These are phyloP conservation scores for Sonneratia alba DNA, from an alignment of 345 rosid genomes.

Conservation along the genomic window DNA sequence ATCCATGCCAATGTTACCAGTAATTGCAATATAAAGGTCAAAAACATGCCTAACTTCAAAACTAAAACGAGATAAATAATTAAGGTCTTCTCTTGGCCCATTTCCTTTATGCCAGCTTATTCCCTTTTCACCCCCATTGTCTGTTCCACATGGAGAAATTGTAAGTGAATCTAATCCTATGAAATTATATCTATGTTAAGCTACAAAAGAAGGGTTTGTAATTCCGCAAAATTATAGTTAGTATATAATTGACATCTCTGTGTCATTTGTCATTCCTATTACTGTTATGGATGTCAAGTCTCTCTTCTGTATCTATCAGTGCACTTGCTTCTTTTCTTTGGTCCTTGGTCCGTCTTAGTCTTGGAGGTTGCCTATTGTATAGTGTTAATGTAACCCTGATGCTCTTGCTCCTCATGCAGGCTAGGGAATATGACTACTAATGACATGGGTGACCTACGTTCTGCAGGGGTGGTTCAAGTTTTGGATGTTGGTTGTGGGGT, in stretches of 20 bases:
- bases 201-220: background rate
- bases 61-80: background rate
- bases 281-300: background rate
- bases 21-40: background rate
- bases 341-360: background rate
- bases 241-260: no score
- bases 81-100: background rate
- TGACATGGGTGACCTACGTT: constrained; percentile 69
- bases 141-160: background rate
- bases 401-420: constrained; percentile 25
- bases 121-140: background rate
- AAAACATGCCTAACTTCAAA: background rate
- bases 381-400: background rate
- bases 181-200: background rate
- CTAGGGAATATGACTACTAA: constrained; percentile 70
- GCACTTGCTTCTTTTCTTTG: background rate
- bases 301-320: background rate
- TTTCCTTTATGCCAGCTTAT: background rate
- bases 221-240: no score
- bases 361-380: background rate
- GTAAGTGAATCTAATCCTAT: background rate
- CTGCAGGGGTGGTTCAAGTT: constrained; percentile 81
- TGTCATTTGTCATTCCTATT: no score
- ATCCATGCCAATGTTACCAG: background rate
- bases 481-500: constrained; percentile 98